A percentile compares a stretch with the other conserved stretches of the same genome.
Conservation (phyloP, 2,329 filamentous ascomycete genomes). For the Pseudocercospora vitis region DNA sequence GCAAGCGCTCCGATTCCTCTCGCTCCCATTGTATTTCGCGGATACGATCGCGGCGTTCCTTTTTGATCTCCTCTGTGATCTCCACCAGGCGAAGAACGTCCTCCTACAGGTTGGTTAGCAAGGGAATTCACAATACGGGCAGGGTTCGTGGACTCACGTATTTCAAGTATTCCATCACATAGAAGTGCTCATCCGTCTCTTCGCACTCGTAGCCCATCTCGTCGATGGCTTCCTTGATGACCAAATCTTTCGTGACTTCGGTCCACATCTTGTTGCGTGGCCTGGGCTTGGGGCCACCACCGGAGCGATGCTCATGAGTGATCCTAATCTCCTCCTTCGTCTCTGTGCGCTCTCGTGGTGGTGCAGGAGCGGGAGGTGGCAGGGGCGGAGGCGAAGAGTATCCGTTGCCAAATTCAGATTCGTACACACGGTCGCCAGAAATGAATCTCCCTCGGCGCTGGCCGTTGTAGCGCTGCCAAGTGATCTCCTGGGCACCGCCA, state of each 20-base stretch:
- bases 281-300: constrained; percentile 14
- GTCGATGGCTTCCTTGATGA: constrained; percentile 83
- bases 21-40: constrained; percentile 63
- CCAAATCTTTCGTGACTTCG: constrained; percentile 91
- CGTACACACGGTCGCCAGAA: constrained; percentile 60
- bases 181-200: constrained; percentile 86
- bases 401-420: constrained; percentile 45
- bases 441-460: constrained; percentile 73
- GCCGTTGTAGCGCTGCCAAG: constrained; percentile 77
- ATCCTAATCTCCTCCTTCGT: constrained; percentile 51
- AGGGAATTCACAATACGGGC: no score
- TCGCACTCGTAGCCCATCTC: constrained; percentile 82
- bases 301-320: constrained; percentile 24
- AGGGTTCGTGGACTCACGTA: constrained; percentile 86
- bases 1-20: constrained; percentile 53
- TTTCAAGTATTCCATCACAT: constrained; percentile 84
- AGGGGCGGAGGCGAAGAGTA: constrained; percentile 22
- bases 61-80: constrained; percentile 77
- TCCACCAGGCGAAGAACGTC: constrained; percentile 83
- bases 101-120: constrained; percentile 57
- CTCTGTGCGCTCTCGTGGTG: constrained; percentile 38
- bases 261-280: constrained; percentile 72
- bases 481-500: constrained; percentile 72
- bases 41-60: constrained; percentile 58
- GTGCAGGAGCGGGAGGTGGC: constrained; percentile 22